Evolutionary conservation across 169 alveolate species (phyloP), one percentile per base, ranked within the genome.

Genomic region (Ichthyophthirius multifiliis): DNA sequence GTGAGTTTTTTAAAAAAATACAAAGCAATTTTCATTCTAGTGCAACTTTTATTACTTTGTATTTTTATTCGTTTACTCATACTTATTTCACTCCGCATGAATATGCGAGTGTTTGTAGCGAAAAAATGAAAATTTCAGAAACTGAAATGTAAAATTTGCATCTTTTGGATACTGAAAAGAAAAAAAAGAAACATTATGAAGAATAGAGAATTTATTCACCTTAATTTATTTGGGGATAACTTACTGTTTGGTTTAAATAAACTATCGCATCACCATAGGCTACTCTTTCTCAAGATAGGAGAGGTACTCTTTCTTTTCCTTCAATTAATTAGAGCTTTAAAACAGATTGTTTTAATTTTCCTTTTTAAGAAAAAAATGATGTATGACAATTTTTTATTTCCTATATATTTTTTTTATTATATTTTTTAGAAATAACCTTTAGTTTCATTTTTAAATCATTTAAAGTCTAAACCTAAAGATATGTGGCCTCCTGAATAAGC

Each of bases 191-290:
- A 44, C 76, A 84, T n/a, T 85, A 76, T 34, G 92, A 85, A 35
- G 93, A 94, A 10, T 62, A 75, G 31, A 91, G 91, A 87, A 93
- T 87, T 44, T 94, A 94, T 67, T 94, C 91, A 39, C 88, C 93
- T 65, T 71, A 88, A 55, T 94, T 87, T 82, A 88, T 91, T 13
- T 94, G 97, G 97, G 97, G 97, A 6, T 83, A 94, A 63, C 78
- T 94, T 15, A 83, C 85, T 9, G 86, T 71, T 34, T 81, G 86
- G 86, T 81, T 81, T 20, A 81, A 81, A 47, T 43, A 81, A 47
- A 81, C 86, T 15, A 82, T 81, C 5, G 86, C 76, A 9, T 55
- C 64, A 37, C 86, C 86, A 6, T 73, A 81, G 31, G 86, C 86
- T 1, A 64, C 86, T 35, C 15, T 81, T 0, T 81, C 86, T 12